A percentile compares a stretch with the other conserved stretches of the same genome.
Evolutionary conservation across 1,139 yeast species (phyloP).

Genomic region (Hemisphaericaspora xylanilytica): DNA sequence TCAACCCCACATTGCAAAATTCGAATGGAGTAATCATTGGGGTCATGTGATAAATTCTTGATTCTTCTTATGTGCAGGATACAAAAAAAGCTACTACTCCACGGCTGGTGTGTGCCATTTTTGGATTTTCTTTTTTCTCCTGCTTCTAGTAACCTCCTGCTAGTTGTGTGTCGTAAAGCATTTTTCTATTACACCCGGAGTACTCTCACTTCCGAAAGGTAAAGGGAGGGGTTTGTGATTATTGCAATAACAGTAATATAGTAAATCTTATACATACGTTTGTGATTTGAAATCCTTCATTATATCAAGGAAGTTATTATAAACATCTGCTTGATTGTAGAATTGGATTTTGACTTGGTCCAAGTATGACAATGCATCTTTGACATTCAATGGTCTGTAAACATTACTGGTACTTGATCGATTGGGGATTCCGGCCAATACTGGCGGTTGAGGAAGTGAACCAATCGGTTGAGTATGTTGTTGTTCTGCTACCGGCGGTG

Average conservation of each 20-base stretch:
- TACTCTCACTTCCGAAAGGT: too few relatives aligned
- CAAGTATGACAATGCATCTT: constrained; percentile 90
- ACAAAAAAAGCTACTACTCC: background rate
- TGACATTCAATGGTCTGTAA: constrained; percentile 89
- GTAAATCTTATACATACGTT: constrained; percentile 49
- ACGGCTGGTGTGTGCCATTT: background rate
- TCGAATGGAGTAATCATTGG: too few relatives aligned
- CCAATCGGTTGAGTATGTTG: constrained; percentile 9
- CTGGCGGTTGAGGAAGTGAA: constrained; percentile 14
- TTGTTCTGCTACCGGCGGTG: constrained; percentile 12
- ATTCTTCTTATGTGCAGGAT: constrained; percentile 1
- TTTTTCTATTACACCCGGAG: too few relatives aligned
- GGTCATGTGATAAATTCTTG: too few relatives aligned
- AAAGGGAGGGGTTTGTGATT: background rate
- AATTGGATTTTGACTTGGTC: constrained; percentile 96
- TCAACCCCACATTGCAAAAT: too few relatives aligned
- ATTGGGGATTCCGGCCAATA: constrained; percentile 38
- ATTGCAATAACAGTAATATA: background rate
- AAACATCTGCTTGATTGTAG: constrained; percentile 89
- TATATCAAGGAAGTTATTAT: constrained; percentile 91
- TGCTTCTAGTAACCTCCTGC: too few relatives aligned
- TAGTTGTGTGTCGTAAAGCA: too few relatives aligned
- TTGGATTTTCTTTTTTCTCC: too few relatives aligned
- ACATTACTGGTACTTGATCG: constrained; percentile 46
- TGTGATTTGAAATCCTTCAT: constrained; percentile 98